Evolutionary conservation across 441 rosid genomes (phyloP).

Genomic region (Corymbia calophylla): DNA sequence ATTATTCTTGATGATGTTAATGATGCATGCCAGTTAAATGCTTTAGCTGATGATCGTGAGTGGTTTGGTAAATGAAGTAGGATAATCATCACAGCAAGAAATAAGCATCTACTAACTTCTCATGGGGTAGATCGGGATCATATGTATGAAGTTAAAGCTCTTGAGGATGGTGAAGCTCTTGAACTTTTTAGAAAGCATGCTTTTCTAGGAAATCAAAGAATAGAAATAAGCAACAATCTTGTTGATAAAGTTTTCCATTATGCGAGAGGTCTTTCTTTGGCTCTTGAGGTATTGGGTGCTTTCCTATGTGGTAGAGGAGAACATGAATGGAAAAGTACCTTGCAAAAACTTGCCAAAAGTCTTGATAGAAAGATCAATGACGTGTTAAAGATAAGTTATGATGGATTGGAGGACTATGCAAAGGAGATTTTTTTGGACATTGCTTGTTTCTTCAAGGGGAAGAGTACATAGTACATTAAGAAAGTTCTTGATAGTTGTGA

Average conservation of each 20-base stretch:
- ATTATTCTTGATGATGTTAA: background rate
- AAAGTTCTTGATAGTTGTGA: background rate
- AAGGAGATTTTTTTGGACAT: background rate
- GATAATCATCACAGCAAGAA: background rate
- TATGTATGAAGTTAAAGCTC: background rate
- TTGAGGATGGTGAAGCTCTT: background rate
- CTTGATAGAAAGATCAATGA: background rate
- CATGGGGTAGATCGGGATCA: background rate
- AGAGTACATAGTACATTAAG: background rate
- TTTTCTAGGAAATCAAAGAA: fast-evolving
- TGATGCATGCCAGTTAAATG: background rate
- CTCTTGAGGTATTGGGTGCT: background rate
- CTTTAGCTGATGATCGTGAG: background rate
- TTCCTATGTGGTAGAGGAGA: background rate
- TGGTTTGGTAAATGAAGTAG: background rate
- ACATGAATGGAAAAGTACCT: background rate
- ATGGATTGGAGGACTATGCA: background rate
- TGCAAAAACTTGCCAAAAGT: background rate
- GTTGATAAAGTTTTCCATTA: background rate
- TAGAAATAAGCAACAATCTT: background rate
- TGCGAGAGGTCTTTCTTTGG: background rate
- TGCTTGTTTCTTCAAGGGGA: background rate
- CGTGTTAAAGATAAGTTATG: background rate
- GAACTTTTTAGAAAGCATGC: background rate
- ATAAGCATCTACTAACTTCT: background rate